Base-by-base conservation (phyloP, 306 rosid genomes). In the Prinsepia uniflora region DNA sequence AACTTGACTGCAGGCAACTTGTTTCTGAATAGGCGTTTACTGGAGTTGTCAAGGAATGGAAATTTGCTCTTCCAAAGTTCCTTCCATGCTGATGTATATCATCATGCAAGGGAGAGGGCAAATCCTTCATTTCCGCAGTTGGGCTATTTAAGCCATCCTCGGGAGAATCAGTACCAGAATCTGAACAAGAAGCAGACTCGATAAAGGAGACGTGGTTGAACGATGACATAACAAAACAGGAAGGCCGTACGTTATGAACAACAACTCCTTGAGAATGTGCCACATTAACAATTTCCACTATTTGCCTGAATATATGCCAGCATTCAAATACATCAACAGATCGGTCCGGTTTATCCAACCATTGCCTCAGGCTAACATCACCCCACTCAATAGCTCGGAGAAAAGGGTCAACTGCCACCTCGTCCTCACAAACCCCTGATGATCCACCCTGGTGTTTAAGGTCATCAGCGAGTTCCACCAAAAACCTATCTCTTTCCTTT, bases 181-280 rank as follows among this genome's bases (percentile, higher is more conserved):
- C 96, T 4, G 99, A 91, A 79, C 95, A 89, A 67, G 99, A 94
- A 11, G 91, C 97, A 0, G 99, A 94, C 81, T 90, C 97, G 54
- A 94, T 91, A 81, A 94, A 94, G 22, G 97, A 89, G 71, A 91
- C 86, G 74, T 70, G 96, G 82, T 94, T 91, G 83, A 94, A 89
- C 68, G 97, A 89, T 6, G 99, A 91, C 97, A 91, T 89, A 53
- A 91, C 87, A 80, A 91, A 94, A 86, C 99, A 94, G 1, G 99
- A 94, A 70, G 99, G 99, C 81, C 92, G 82, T 57, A 91, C 97
- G 76, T 94, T 94, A 68, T 91, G 96, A 80, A 91, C 91, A 78
- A 87, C 96, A 78, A 94, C 88, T 63, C 99, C 99, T 76, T 89
- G 92, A 40, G 91, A 85, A 75, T 94, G 99, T 0, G 91, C 96